Evolutionary conservation across 768 basidiomycete species (phyloP).

Genomic region (Hericium coralloides): DNA sequence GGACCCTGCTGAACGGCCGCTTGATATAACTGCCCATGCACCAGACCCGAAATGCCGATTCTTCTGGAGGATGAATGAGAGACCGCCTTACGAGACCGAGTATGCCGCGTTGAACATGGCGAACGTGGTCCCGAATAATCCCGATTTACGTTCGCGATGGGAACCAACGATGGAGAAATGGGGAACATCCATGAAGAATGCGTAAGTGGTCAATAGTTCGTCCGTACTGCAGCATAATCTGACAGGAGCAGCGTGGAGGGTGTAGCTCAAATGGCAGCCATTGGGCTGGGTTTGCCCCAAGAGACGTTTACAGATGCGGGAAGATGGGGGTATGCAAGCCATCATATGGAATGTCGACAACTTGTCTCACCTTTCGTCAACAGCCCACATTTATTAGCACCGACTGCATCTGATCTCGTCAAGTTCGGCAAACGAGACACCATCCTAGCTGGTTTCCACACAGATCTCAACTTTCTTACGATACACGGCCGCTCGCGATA

Average conservation of each 20-base stretch:
- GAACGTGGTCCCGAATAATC: constrained; percentile 72
- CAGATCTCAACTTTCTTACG: constrained; percentile 91
- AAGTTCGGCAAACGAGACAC: constrained; percentile 74
- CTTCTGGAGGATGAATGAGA: constrained; percentile 78
- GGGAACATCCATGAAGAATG: constrained; percentile 82
- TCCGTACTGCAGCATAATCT: not conserved
- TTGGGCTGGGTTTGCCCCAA: constrained; percentile 68
- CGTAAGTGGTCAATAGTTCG: constrained; percentile 42
- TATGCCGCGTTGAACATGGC: constrained; percentile 73
- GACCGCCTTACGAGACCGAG: constrained; percentile 67
- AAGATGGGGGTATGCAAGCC: constrained; percentile 61
- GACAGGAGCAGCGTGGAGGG: constrained; percentile 55
- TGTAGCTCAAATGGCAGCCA: constrained; percentile 81
- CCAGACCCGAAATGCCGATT: constrained; percentile 95
- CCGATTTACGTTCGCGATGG: constrained; percentile 55
- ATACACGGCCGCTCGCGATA: constrained; percentile 83
- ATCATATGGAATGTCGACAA: not conserved
- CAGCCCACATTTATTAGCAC: constrained; percentile 83
- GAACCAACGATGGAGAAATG: constrained; percentile 69
- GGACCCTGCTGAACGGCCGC: constrained; percentile 70
- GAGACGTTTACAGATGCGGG: constrained; percentile 74
- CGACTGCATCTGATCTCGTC: constrained; percentile 83
- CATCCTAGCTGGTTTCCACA: constrained; percentile 91
- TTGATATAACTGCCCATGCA: constrained; percentile 71
- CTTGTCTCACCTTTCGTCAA: not conserved